These are phyloP conservation scores for Vitis rotundifolia DNA, from an alignment of 164 flowering plant species.

Conservation along the genomic window DNA sequence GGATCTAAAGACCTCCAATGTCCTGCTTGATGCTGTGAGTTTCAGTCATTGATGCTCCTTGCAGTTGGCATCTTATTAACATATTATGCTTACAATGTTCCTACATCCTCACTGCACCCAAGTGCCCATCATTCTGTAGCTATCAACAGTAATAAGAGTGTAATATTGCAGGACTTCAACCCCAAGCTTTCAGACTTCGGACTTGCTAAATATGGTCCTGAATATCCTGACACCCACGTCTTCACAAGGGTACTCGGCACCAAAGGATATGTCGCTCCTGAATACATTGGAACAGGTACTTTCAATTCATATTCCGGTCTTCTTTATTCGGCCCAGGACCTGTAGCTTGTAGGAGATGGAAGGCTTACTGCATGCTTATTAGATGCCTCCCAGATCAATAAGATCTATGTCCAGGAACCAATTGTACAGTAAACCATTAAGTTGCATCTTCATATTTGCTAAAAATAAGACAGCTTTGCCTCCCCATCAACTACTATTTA, in stretches of 20 bases:
- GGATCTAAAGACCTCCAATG: slow-evolving; percentile 33
- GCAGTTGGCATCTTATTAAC: neutral
- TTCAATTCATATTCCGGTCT: neutral
- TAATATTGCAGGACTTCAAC: slow-evolving; percentile 23
- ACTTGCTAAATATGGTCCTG: slow-evolving; percentile 28
- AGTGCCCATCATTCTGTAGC: too few species aligned
- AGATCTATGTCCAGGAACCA: too few species aligned
- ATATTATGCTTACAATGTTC: neutral
- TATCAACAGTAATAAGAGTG: neutral
- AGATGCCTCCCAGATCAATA: too few species aligned
- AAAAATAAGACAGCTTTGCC: too few species aligned
- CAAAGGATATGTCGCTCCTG: slow-evolving; percentile 35
- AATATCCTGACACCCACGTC: slow-evolving; percentile 16
- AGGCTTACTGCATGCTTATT: too few species aligned
- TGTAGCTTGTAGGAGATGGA: too few species aligned
- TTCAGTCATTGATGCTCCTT: neutral
- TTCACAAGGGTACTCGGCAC: slow-evolving; percentile 29
- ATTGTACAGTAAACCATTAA: too few species aligned
- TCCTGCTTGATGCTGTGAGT: slow-evolving; percentile 33
- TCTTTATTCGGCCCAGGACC: too few species aligned
- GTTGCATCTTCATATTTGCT: too few species aligned
- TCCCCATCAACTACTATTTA: too few species aligned
- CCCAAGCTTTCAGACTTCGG: slow-evolving; percentile 38
- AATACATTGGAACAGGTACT: slow-evolving; percentile 28
- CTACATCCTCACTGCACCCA: too few species aligned